phyloP scores from a whole-genome alignment of 1,284 basidiomycete species.

The Melampsora larici-populina region DNA sequence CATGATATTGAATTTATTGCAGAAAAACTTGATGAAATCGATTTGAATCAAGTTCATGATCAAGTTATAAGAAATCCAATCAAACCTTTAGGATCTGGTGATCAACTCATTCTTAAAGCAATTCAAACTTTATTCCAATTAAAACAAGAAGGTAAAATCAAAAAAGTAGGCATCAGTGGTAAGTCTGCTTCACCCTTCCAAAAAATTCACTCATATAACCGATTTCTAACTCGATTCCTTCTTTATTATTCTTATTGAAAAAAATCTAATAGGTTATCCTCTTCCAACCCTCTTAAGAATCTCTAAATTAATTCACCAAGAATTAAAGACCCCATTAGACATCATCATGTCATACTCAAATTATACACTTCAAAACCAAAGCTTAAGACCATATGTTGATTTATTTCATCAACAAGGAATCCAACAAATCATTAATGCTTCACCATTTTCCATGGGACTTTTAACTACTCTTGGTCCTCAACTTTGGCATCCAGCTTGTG shows the following conservation, averaged over 20 bases:
- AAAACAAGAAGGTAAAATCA: slow-evolving; percentile 73
- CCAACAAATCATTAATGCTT: slow-evolving; percentile 72
- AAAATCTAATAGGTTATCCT: slow-evolving; percentile 60
- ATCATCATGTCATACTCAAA: slow-evolving; percentile 82
- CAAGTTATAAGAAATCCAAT: slow-evolving; percentile 60
- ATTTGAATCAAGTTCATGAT: slow-evolving; percentile 41
- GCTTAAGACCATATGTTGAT: slow-evolving; percentile 64
- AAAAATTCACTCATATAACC: no score
- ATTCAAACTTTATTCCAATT: slow-evolving; percentile 69
- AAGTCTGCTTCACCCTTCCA: slow-evolving; percentile 45
- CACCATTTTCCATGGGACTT: slow-evolving; percentile 88
- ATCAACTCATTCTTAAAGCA: slow-evolving; percentile 72
- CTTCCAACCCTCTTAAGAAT: slow-evolving; percentile 83
- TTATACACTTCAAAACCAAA: slow-evolving; percentile 73
- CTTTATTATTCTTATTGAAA: neutral
- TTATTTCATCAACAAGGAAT: slow-evolving; percentile 63
- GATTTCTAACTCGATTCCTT: no score
- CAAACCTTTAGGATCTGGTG: slow-evolving; percentile 69
- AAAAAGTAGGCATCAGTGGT: slow-evolving; percentile 81
- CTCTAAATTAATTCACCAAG: slow-evolving; percentile 65
- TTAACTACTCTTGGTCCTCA: slow-evolving; percentile 66
- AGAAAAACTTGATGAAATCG: slow-evolving; percentile 60
- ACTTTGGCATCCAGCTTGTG: slow-evolving; percentile 79
- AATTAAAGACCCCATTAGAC: slow-evolving; percentile 70
- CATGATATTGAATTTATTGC: slow-evolving; percentile 90